phyloP scores from a whole-genome alignment of 1,284 basidiomycete genomes.

The Leccinum solheimii region DNA sequence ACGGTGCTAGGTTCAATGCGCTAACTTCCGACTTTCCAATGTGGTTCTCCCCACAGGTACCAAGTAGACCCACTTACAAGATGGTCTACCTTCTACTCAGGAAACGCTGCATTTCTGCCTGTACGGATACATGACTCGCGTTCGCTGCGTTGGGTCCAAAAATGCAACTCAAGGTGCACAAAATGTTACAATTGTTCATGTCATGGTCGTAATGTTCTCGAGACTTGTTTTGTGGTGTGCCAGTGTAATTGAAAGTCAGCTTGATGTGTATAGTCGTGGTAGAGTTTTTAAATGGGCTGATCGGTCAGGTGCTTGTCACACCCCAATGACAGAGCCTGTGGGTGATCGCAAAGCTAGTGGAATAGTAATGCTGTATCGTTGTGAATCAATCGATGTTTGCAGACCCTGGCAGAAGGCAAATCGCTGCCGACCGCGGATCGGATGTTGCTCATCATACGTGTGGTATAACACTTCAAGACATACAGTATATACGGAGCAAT shows the following conservation, averaged over 20 bases:
- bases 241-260: background rate
- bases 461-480: background rate
- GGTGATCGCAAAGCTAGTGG: no score
- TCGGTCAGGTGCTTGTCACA: no score
- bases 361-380: no score
- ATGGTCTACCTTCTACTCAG: constrained; percentile 23
- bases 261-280: background rate
- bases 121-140: background rate
- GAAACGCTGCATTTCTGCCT: constrained; percentile 17
- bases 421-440: background rate
- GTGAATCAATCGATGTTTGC: no score
- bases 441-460: background rate
- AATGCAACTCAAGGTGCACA: background rate
- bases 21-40: constrained; percentile 5
- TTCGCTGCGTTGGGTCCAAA: background rate
- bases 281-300: no score
- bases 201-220: background rate
- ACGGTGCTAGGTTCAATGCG: background rate
- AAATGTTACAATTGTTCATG: background rate
- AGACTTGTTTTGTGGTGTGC: background rate
- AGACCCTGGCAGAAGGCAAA: no score
- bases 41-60: background rate
- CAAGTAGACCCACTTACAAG: background rate
- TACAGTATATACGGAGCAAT: no score
- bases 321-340: no score